A percentile compares a stretch with the other conserved stretches of the same genome.
phyloP scores from a whole-genome alignment of 768 basidiomycete genomes.

The Psilocybe sp. region DNA sequence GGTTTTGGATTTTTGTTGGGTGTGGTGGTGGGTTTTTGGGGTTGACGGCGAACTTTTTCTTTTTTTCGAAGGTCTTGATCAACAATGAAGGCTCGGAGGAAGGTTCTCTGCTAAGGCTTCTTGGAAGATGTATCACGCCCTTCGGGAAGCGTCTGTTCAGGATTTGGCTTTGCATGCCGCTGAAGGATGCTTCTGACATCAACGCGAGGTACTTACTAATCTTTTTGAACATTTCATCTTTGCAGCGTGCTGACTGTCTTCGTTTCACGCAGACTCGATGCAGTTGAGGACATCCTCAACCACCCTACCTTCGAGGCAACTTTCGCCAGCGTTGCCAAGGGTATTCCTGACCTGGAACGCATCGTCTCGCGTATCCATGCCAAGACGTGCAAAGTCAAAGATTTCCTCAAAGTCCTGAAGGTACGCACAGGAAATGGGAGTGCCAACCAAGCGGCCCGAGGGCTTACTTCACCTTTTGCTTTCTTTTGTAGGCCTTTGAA shows the following conservation, averaged over 20 bases:
- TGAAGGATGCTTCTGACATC: conserved; percentile 79
- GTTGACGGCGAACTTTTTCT: background rate
- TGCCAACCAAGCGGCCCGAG: background rate
- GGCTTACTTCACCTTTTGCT: background rate
- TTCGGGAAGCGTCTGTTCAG: conserved; percentile 96
- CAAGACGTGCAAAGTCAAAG: conserved; percentile 80
- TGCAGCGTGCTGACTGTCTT: background rate
- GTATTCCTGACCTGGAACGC: conserved; percentile 89
- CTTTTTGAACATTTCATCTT: background rate
- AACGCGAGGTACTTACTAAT: conserved; percentile 64
- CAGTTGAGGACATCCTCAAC: conserved; percentile 86
- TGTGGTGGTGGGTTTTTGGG: background rate
- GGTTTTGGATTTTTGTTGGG: conserved; percentile 4
- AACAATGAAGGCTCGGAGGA: conserved; percentile 95
- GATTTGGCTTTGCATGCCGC: conserved; percentile 93
- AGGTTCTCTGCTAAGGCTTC: conserved; percentile 80
- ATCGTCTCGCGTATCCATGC: conserved; percentile 95
- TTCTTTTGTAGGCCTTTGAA: conserved; percentile 61
- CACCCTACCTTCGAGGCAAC: conserved; percentile 74
- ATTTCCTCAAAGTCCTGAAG: conserved; percentile 81
- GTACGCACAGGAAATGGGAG: conserved; percentile 35
- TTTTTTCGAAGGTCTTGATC: conserved; percentile 57
- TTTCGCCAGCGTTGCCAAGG: conserved; percentile 75
- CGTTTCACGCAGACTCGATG: conserved; percentile 71
- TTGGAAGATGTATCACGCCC: conserved; percentile 85